phyloP scores from a whole-genome alignment of 805 yeast genomes.

The Monosporozyma yasuniensis region DNA sequence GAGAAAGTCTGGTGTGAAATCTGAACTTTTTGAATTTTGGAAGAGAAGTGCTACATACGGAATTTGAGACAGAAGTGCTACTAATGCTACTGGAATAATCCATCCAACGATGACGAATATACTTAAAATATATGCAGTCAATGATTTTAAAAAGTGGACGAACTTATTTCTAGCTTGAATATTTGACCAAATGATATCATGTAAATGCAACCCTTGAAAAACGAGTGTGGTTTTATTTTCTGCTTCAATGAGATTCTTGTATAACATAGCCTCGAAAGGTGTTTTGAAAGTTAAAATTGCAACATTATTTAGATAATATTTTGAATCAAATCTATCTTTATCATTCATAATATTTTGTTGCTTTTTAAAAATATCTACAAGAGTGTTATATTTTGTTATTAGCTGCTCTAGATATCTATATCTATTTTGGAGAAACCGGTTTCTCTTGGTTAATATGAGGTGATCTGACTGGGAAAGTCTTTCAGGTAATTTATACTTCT shows the following conservation, averaged over 20 bases:
- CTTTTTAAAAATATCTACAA: background rate
- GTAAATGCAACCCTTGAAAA: constrained; percentile 34
- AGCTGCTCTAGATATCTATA: background rate
- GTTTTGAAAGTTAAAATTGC: background rate
- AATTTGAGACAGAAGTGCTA: constrained; percentile 66
- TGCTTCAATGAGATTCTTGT: background rate
- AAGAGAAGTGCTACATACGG: constrained; percentile 45
- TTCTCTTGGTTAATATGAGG: background rate
- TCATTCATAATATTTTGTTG: background rate
- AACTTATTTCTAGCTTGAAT: constrained; percentile 34
- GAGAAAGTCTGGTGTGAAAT: constrained; percentile 43
- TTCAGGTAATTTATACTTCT: background rate
- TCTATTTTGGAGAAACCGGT: background rate
- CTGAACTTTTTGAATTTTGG: constrained; percentile 33
- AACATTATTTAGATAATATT: background rate
- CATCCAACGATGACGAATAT: constrained; percentile 51
- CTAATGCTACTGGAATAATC: constrained; percentile 76
- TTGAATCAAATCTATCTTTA: background rate
- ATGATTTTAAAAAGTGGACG: constrained; percentile 32
- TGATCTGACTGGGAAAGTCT: background rate
- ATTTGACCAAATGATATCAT: constrained; percentile 67
- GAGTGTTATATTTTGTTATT: background rate
- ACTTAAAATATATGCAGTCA: constrained; percentile 39
- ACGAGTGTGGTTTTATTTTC: background rate
- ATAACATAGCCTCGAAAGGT: background rate